Evolutionary conservation across 208 protist genomes (phyloP), one percentile per base, ranked within the genome.

Genomic region (Leishmania aethiopica): DNA sequence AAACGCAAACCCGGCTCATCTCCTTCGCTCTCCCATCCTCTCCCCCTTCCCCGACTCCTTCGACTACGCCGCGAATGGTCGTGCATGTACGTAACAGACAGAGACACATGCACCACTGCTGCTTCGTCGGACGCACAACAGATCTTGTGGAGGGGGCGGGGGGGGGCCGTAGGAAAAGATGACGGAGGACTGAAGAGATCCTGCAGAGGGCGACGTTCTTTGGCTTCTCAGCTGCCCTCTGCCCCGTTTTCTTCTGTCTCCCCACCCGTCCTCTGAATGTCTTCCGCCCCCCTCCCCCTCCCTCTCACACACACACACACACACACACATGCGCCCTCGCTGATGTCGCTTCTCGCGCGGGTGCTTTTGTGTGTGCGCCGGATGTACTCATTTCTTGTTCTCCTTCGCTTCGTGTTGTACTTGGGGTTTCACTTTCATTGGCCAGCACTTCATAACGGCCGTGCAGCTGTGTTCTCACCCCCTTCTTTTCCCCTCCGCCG

Each of bases 71-170:
- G 35, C 19, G 73, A 62, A 77, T 37, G 19, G 42, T 71, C 59
- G n/a, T 2, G 60, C 40, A 55, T 79, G 76, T 71, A 79, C 59
- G 70, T 42, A 53, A 51, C 11, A 45, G n/a, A 28, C 53, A 42
- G 32, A 62, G 35, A 42, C 22, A 22, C n/a, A 59, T 47, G 10
- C 17, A 75, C 15, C 60, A n/a, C 70, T 74, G 70, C n/a, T 28
- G 42, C 10, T 53, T 35, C 11, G 17, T 55, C 42, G 13, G 47
- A 35, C 70, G 70, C 17, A 74, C 22, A 45, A 28, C 45, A 35
- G 45, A 55, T 74, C 25, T 45, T 55, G 70, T 74, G 55, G 40
- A 28, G 37, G n/a, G 45, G 22, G 4, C 13, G 40, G 45, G 19
- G 3, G 35, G 66, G 40, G 7, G 8, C 32, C 15, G 45, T 15